These are phyloP conservation scores for Fusarium musae DNA, from an alignment of 2,329 filamentous ascomycete genomes.

Conservation along the genomic window DNA sequence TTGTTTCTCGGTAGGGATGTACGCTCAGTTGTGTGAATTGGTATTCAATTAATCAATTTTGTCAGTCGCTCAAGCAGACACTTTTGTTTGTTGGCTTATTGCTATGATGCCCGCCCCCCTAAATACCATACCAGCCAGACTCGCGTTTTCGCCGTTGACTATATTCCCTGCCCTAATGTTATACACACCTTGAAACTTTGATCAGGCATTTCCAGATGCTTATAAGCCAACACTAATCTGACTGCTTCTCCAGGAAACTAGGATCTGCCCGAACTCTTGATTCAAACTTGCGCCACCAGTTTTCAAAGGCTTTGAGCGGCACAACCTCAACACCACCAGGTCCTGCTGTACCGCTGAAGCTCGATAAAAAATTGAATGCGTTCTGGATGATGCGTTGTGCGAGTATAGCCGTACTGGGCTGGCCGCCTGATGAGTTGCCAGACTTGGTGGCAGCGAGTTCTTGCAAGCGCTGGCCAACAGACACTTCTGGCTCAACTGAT, in stretches of 20 bases:
- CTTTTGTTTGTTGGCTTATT: neutral
- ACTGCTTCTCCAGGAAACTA: constrained; percentile 80
- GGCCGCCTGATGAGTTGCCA: constrained; percentile 42
- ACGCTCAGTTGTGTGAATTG: neutral
- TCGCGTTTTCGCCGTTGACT: neutral
- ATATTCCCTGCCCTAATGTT: neutral
- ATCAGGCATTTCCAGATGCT: no score
- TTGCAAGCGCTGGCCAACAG: constrained; percentile 77
- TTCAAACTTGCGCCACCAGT: constrained; percentile 99
- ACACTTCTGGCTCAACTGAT: constrained; percentile 78
- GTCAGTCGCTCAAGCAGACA: constrained; percentile 16
- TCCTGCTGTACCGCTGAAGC: constrained; percentile 76
- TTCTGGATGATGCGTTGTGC: constrained; percentile 96
- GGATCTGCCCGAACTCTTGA: constrained; percentile 85
- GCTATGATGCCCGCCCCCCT: neutral
- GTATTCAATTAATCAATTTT: constrained; percentile 2
- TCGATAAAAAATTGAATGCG: constrained; percentile 94
- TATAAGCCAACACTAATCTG: constrained; percentile 27
- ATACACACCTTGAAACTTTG: neutral
- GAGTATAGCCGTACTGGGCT: constrained; percentile 77
- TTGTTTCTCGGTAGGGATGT: neutral
- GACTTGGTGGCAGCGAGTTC: constrained; percentile 58
- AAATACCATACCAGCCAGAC: neutral
- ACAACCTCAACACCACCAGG: constrained; percentile 82
- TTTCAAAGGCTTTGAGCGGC: constrained; percentile 92